Base-by-base conservation (phyloP, 2,329 filamentous ascomycete species). In the Cercospora brassicicola region DNA sequence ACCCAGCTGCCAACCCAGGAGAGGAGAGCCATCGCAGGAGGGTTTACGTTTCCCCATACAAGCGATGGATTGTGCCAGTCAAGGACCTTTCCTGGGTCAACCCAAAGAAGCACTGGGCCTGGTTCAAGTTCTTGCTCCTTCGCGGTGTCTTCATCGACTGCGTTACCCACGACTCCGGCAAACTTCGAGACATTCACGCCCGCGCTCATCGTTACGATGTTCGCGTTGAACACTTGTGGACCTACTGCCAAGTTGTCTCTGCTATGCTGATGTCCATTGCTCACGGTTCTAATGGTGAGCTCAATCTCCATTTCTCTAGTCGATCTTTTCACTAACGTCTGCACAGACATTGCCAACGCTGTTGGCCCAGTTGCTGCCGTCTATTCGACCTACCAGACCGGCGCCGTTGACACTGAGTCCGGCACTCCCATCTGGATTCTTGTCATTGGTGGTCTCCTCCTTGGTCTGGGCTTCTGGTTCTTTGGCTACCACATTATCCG, bases 261-360 rank as follows among this genome's bases (percentile, higher is more conserved):
- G 89, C 89, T 66, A 89, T 88, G 80, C 90, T 89, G 67, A 89
- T 88, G 45, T 90, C 88, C 1, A 90, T 91, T 72, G 88, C 88
- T 1, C 89, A 90, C 78, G 88, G 88, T 18, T 86, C 87, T 69
- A 90, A 90, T 76, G 55, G 55, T 57, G 13, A 31, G 55, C 18
- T 5, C 15, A 11, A 15, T 4, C 30, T 2, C 7, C 6, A 13
- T 3, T 18, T 28, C 15, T 10, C 9, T 1, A 4, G 4, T 13
- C 18, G 15, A 5, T 3, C 15, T 18, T 13, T 15, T n/a, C 5
- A 3, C 30, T 57, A 11, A 57, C 28, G 0, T 57, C 1, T 15
- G 13, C 55, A 18, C n/a, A 57, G 88, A 90, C 69, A 85, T 74
- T 33, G 81, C 85, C 73, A 90, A 86, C 74, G 87, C 87, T n/a